Evolutionary conservation across 1,284 basidiomycete species (phyloP).

Genomic region (Coniferiporia sulphurascens): DNA sequence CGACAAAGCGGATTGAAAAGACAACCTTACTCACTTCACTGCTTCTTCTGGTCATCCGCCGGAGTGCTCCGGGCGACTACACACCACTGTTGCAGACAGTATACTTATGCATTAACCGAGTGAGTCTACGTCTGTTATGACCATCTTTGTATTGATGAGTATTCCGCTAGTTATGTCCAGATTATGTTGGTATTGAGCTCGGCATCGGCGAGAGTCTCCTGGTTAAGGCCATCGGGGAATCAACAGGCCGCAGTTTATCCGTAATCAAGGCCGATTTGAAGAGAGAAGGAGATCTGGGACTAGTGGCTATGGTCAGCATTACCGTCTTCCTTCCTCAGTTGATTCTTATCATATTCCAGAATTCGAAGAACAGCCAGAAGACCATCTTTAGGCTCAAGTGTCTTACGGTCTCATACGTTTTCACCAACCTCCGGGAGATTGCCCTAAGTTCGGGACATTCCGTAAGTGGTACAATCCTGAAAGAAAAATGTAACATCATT

Average conservation of each 20-base stretch:
- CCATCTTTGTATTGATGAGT: not conserved
- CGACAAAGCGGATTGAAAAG: constrained; percentile 95
- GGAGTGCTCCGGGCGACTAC: constrained; percentile 67
- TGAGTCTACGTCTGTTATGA: constrained; percentile 34
- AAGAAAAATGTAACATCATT: not conserved
- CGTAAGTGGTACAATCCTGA: constrained; percentile 37
- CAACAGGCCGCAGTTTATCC: constrained; percentile 81
- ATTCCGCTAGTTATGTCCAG: constrained; percentile 74
- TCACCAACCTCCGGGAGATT: constrained; percentile 82
- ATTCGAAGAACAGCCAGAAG: constrained; percentile 90
- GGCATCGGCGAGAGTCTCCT: constrained; percentile 95
- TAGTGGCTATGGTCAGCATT: constrained; percentile 82
- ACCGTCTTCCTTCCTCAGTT: not conserved
- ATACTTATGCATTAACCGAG: constrained; percentile 96
- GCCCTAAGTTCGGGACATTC: constrained; percentile 80
- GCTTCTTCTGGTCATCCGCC: constrained; percentile 83
- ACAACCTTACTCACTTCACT: constrained; percentile 85
- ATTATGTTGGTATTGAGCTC: constrained; percentile 93
- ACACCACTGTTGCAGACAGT: constrained; percentile 81
- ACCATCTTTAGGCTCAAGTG: constrained; percentile 94
- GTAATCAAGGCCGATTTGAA: constrained; percentile 91
- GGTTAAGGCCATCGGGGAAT: constrained; percentile 94
- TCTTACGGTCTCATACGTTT: constrained; percentile 85
- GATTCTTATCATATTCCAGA: constrained; percentile 39
- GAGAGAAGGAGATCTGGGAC: constrained; percentile 91